These are phyloP conservation scores for Paramyrothecium sp. DNA, from an alignment of 2,329 filamentous ascomycete genomes.

Conservation along the genomic window DNA sequence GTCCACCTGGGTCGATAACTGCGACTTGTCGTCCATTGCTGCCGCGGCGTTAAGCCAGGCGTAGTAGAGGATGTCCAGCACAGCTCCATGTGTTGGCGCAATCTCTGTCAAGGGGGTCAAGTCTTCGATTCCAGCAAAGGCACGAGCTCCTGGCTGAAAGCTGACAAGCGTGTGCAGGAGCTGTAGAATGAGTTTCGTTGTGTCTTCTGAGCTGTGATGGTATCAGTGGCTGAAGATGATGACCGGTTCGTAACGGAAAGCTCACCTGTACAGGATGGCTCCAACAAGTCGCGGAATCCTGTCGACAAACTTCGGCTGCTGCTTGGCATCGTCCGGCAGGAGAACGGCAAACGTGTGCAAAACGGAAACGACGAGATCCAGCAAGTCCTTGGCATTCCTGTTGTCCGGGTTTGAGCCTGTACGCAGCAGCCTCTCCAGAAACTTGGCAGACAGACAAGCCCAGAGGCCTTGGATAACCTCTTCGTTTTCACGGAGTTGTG, in stretches of 20 bases:
- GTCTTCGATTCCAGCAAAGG: slow-evolving; percentile 48
- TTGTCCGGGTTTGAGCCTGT: slow-evolving; percentile 44
- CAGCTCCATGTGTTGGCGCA: slow-evolving; percentile 50
- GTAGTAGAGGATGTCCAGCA: slow-evolving; percentile 53
- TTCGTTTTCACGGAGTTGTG: slow-evolving; percentile 47
- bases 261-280: slow-evolving; percentile 53
- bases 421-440: slow-evolving; percentile 61
- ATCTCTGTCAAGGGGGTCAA: slow-evolving; percentile 55
- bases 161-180: slow-evolving; percentile 56
- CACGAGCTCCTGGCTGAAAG: slow-evolving; percentile 46
- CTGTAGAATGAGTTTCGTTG: slow-evolving; percentile 52
- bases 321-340: slow-evolving; percentile 46
- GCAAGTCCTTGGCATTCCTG: slow-evolving; percentile 56
- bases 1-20: slow-evolving; percentile 41
- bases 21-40: slow-evolving; percentile 22
- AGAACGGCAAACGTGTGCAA: slow-evolving; percentile 61
- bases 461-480: slow-evolving; percentile 50
- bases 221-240: not conserved
- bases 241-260: not conserved
- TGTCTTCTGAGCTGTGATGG: slow-evolving; percentile 46
- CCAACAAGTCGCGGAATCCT: slow-evolving; percentile 54
- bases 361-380: slow-evolving; percentile 61
- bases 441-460: slow-evolving; percentile 59
- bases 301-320: slow-evolving; percentile 45
- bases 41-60: slow-evolving; percentile 54